Conservation (phyloP, 2,329 filamentous ascomycete genomes). For the Fusarium redolens region DNA sequence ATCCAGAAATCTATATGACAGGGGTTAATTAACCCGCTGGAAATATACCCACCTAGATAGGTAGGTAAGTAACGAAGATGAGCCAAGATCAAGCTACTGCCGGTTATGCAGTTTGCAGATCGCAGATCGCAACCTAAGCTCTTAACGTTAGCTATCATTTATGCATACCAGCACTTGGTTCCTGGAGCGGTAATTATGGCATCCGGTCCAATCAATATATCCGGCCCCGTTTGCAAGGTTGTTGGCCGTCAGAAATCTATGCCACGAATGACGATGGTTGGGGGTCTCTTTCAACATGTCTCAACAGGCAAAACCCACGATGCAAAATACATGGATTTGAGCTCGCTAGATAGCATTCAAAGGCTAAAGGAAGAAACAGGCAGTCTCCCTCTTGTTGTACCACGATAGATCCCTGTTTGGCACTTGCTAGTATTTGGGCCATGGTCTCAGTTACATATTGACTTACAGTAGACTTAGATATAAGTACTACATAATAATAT, state of each 20-base stretch:
- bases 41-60: neutral
- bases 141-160: neutral
- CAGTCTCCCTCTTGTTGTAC: neutral
- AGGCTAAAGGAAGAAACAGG: neutral
- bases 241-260: neutral
- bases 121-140: neutral
- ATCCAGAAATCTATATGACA: neutral
- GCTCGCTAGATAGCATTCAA: too few species aligned
- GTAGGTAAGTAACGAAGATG: neutral
- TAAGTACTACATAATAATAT: neutral
- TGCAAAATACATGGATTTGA: neutral
- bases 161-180: neutral
- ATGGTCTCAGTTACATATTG: neutral
- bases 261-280: neutral
- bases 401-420: neutral
- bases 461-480: neutral
- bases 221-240: neutral
- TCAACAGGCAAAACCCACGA: neutral
- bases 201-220: neutral
- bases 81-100: neutral
- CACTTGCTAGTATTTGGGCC: neutral
- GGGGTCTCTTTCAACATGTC: neutral
- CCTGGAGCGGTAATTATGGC: neutral
- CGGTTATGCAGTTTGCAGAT: neutral
- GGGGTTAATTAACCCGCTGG: too few species aligned